phyloP scores from a whole-genome alignment of 768 basidiomycete genomes.

The Termitomyces sp. region DNA sequence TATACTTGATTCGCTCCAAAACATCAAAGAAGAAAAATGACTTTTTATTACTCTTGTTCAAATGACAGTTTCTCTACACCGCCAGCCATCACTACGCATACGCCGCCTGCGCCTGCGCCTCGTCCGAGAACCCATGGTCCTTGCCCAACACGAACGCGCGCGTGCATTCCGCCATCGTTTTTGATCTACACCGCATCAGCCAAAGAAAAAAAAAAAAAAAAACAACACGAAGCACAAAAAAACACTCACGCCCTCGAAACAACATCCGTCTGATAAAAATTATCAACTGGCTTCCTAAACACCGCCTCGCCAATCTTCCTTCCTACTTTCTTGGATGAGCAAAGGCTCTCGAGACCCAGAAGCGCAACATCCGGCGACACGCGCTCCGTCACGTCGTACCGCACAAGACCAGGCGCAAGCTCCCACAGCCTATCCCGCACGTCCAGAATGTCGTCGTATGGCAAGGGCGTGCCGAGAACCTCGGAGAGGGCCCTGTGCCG shows the following conservation, averaged over 20 bases:
- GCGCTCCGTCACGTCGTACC: constrained; percentile 76
- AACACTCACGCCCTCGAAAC: constrained; percentile 84
- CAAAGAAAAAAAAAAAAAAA: not conserved
- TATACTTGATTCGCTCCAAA: too few species aligned
- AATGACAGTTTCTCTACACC: not conserved
- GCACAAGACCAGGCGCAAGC: constrained; percentile 82
- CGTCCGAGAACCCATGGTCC: constrained; percentile 48
- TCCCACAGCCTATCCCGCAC: constrained; percentile 96
- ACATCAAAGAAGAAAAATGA: too few species aligned
- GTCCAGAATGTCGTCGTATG: constrained; percentile 82
- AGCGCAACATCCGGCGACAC: constrained; percentile 70
- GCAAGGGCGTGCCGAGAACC: constrained; percentile 69
- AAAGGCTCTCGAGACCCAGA: constrained; percentile 50
- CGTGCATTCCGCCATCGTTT: constrained; percentile 94
- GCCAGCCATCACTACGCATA: constrained; percentile 22
- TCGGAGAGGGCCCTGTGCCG: constrained; percentile 77
- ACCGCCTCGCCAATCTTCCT: constrained; percentile 52
- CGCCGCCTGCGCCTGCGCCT: constrained; percentile 39
- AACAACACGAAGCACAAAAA: not conserved
- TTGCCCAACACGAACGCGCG: constrained; percentile 79
- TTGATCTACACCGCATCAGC: constrained; percentile 47
- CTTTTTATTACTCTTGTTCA: not conserved
- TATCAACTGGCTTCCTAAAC: constrained; percentile 76
- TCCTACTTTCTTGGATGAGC: constrained; percentile 35
- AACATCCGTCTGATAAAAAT: constrained; percentile 96